These are phyloP conservation scores for Paxillus rubicundulus DNA, from an alignment of 768 basidiomycete genomes.

Conservation along the genomic window DNA sequence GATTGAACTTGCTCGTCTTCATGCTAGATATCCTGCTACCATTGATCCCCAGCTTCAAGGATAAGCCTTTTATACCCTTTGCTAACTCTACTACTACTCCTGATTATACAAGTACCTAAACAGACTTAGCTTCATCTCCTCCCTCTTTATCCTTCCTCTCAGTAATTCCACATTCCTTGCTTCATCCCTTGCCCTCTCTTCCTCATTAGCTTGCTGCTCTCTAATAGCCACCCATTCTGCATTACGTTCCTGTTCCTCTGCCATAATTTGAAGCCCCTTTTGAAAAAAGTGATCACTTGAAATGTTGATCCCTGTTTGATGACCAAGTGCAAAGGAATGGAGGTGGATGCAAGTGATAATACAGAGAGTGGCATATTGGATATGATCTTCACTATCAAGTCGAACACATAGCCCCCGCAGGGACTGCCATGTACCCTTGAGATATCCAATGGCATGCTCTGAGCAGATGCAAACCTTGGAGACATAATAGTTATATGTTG, in stretches of 20 bases:
- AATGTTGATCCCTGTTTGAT: slow-evolving; percentile 1
- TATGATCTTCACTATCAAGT: slow-evolving; percentile 7
- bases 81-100: not conserved
- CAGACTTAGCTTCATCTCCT: not conserved
- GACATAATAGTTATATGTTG: slow-evolving; percentile 31
- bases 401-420: slow-evolving; percentile 7
- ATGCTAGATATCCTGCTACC: not conserved
- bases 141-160: not conserved
- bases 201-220: not conserved
- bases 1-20: not conserved
- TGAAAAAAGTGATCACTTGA: not conserved
- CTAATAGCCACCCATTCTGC: not conserved
- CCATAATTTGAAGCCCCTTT: slow-evolving; percentile 3
- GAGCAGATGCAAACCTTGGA: too few species aligned
- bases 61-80: not conserved
- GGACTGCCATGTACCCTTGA: slow-evolving; percentile 34
- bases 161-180: not conserved
- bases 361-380: slow-evolving; percentile 7
- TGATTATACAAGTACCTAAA: not conserved
- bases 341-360: slow-evolving; percentile 11
- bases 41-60: not conserved
- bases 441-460: slow-evolving; percentile 39
- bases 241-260: not conserved
- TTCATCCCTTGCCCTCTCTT: not conserved
- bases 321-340: slow-evolving; percentile 25